Percentiles rank a stretch among this genome's conserved stretches.
Evolutionary conservation across 352 stramenopile species (phyloP).

Genomic region (Phytophthora aleatoria): DNA sequence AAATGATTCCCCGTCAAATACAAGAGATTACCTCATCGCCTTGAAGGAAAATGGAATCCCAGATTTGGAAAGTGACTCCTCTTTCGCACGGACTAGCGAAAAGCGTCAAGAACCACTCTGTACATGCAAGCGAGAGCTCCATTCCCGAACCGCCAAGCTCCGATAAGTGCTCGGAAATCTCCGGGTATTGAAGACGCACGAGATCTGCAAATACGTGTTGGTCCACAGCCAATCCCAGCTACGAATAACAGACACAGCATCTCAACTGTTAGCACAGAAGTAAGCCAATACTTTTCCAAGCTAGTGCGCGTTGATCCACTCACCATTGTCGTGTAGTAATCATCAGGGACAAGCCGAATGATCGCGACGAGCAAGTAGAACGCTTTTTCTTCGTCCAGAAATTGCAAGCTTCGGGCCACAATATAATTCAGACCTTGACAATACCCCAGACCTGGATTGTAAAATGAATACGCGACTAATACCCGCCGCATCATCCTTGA

Average conservation of each 20-base stretch:
- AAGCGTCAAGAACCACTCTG: conserved; percentile 88
- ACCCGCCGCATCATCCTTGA: conserved; percentile 76
- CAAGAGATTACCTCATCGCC: conserved; percentile 65
- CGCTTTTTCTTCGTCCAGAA: conserved; percentile 70
- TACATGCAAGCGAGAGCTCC: conserved; percentile 86
- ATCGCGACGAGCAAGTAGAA: conserved; percentile 88
- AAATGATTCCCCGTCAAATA: background rate
- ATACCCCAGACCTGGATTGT: conserved; percentile 84
- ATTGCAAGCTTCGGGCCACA: conserved; percentile 70
- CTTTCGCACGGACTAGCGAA: conserved; percentile 82
- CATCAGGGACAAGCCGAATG: conserved; percentile 75
- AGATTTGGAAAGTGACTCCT: conserved; percentile 80
- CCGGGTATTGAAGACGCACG: conserved; percentile 73
- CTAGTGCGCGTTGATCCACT: conserved; percentile 9
- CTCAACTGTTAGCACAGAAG: conserved; percentile 2
- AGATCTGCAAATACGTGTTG: conserved; percentile 90
- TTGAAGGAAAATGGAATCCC: conserved; percentile 85
- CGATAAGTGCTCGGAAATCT: conserved; percentile 66
- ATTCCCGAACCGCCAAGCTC: conserved; percentile 82
- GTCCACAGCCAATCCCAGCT: conserved; percentile 86
- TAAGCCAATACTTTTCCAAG: background rate
- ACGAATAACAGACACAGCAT: conserved; percentile 8
- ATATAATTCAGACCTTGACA: conserved; percentile 92
- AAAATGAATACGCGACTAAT: conserved; percentile 84
- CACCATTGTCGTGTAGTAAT: conserved; percentile 91